A percentile compares a stretch with the other conserved stretches of the same genome.
phyloP scores from a whole-genome alignment of 768 basidiomycete species.

The Mycena chlorophos region DNA sequence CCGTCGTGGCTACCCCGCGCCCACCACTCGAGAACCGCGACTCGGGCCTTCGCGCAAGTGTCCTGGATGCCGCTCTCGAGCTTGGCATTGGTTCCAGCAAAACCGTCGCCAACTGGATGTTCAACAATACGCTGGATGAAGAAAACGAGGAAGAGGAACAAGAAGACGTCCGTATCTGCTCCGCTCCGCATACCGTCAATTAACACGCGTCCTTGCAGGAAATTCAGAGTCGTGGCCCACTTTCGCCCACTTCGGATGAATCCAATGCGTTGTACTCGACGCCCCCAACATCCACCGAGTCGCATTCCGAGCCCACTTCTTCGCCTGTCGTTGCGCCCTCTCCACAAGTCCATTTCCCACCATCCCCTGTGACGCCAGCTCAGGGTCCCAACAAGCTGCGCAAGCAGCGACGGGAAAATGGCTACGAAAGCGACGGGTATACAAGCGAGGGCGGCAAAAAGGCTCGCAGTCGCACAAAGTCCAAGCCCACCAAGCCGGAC shows the following conservation, averaged over 20 bases:
- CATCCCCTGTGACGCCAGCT: background rate
- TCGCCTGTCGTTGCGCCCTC: background rate
- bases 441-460: conserved; percentile 41
- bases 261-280: conserved; percentile 19
- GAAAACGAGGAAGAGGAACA: conserved; percentile 50
- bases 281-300: conserved; percentile 17
- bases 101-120: conserved; percentile 71
- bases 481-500: conserved; percentile 28
- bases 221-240: conserved; percentile 1
- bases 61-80: conserved; percentile 70
- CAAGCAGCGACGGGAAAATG: conserved; percentile 34
- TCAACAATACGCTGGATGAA: conserved; percentile 57
- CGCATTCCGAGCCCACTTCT: conserved; percentile 9
- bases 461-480: conserved; percentile 25
- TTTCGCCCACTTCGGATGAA: conserved; percentile 22
- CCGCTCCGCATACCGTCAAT: background rate
- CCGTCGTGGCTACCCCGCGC: conserved; percentile 17
- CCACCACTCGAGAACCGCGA: conserved; percentile 50
- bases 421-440: conserved; percentile 56
- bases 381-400: conserved; percentile 9
- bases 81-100: conserved; percentile 62
- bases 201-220: conserved; percentile 4
- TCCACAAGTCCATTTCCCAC: conserved; percentile 12
- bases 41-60: conserved; percentile 75
- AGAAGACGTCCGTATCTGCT: conserved; percentile 29